phyloP scores from a whole-genome alignment of 306 rosid species.

The cucumber (Cucumis sativus) region DNA sequence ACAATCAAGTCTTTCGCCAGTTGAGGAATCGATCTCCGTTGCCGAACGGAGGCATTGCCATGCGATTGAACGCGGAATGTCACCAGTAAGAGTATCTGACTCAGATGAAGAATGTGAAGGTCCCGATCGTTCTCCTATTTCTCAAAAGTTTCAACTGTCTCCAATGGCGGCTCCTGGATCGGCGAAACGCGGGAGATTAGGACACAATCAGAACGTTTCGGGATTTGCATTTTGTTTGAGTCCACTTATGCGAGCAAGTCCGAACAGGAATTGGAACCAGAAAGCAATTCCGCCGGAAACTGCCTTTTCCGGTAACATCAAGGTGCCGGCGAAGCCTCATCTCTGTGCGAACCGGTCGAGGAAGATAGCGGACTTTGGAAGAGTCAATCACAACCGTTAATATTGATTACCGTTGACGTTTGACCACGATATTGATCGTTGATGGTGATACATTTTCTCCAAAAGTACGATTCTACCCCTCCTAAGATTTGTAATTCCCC shows the following conservation, averaged over 20 bases:
- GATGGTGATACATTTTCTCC: neutral
- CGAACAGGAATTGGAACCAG: slow-evolving; percentile 55
- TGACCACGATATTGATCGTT: slow-evolving; percentile 2
- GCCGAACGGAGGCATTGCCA: slow-evolving; percentile 14
- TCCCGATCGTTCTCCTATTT: slow-evolving; percentile 34
- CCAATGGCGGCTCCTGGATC: slow-evolving; percentile 31
- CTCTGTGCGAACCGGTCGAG: slow-evolving; percentile 69
- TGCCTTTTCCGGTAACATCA: slow-evolving; percentile 28
- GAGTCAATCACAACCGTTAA: slow-evolving; percentile 71
- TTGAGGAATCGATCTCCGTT: slow-evolving; percentile 11
- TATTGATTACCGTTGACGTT: slow-evolving; percentile 19
- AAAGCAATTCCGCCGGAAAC: slow-evolving; percentile 44
- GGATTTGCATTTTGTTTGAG: slow-evolving; percentile 75
- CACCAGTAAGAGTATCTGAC: slow-evolving; percentile 39
- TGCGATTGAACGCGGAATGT: slow-evolving; percentile 71
- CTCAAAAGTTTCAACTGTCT: slow-evolving; percentile 47
- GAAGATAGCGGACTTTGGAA: slow-evolving; percentile 82
- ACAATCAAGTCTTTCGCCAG: slow-evolving; percentile 4
- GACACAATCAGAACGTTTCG: slow-evolving; percentile 29
- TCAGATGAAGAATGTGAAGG: slow-evolving; percentile 19
- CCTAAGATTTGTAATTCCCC: neutral
- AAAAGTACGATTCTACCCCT: slow-evolving; percentile 30
- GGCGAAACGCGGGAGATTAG: slow-evolving; percentile 33
- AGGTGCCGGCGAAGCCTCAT: slow-evolving; percentile 41
- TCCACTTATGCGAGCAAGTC: slow-evolving; percentile 78